Percentiles rank a stretch among this genome's conserved stretches.
Evolutionary conservation across 352 stramenopile species (phyloP).

Genomic region (Globisporangium solare): DNA sequence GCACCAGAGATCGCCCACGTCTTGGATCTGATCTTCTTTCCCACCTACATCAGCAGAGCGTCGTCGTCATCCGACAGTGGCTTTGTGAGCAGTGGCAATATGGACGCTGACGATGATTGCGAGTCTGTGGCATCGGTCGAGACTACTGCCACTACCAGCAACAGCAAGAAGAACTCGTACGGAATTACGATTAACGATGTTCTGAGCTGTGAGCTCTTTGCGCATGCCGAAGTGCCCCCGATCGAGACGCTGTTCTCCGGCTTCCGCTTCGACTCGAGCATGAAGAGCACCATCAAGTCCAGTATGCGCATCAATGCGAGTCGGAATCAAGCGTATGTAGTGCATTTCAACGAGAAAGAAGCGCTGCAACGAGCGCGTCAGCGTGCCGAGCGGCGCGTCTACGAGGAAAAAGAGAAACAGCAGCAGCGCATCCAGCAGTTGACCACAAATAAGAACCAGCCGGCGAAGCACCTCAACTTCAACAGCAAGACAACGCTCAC

Average conservation of each 20-base stretch:
- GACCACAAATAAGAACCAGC: conserved; percentile 24
- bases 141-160: conserved; percentile 8
- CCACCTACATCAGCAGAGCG: conserved; percentile 4
- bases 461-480: conserved; percentile 26
- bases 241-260: conserved; percentile 55
- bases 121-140: conserved; percentile 3
- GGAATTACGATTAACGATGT: conserved; percentile 36
- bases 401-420: conserved; percentile 65
- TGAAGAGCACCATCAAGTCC: conserved; percentile 68
- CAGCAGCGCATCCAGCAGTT: conserved; percentile 52
- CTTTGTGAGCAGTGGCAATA: not conserved
- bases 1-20: conserved; percentile 52
- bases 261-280: conserved; percentile 65
- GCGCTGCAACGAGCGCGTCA: conserved; percentile 43
- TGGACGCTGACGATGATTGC: not conserved
- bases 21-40: conserved; percentile 51
- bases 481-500: conserved; percentile 42
- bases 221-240: conserved; percentile 24
- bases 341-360: conserved; percentile 63
- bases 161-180: conserved; percentile 29
- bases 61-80: not conserved
- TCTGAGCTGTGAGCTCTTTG: conserved; percentile 38
- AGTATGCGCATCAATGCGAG: conserved; percentile 79
- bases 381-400: conserved; percentile 58
- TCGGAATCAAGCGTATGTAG: conserved; percentile 59